phyloP scores from a whole-genome alignment of 805 yeast genomes.

The Candida montana region DNA sequence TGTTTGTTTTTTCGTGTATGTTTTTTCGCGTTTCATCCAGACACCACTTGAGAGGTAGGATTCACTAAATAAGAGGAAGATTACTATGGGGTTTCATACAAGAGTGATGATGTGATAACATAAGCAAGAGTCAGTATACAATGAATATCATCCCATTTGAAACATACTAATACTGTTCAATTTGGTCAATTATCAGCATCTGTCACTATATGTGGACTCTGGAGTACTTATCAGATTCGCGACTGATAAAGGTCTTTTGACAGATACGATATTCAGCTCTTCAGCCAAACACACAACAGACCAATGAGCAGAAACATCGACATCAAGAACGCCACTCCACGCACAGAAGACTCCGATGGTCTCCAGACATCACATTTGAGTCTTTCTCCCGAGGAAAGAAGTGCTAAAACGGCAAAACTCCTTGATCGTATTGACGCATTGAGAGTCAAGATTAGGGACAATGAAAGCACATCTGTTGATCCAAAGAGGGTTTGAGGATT shows the following conservation, averaged over 20 bases:
- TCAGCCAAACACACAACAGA: too few species aligned
- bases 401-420: constrained; percentile 17
- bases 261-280: too few species aligned
- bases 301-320: constrained; percentile 4
- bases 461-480: not conserved
- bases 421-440: constrained; percentile 19
- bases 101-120: too few species aligned
- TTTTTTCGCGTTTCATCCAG: not conserved
- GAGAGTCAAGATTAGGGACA: constrained; percentile 6
- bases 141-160: too few species aligned
- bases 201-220: too few species aligned
- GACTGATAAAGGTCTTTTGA: too few species aligned
- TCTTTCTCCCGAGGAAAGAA: constrained; percentile 12
- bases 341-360: not conserved
- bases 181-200: too few species aligned
- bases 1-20: not conserved
- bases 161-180: too few species aligned
- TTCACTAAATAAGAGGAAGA: too few species aligned
- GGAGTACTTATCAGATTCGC: too few species aligned
- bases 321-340: not conserved
- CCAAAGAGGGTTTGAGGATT: not conserved
- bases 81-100: too few species aligned
- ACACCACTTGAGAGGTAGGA: not conserved
- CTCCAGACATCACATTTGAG: constrained; percentile 3
- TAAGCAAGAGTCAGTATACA: too few species aligned